Percentiles rank a stretch among this genome's conserved stretches.
phyloP scores from a whole-genome alignment of 805 yeast species.

The Cyberlindnera misumaiensis region DNA sequence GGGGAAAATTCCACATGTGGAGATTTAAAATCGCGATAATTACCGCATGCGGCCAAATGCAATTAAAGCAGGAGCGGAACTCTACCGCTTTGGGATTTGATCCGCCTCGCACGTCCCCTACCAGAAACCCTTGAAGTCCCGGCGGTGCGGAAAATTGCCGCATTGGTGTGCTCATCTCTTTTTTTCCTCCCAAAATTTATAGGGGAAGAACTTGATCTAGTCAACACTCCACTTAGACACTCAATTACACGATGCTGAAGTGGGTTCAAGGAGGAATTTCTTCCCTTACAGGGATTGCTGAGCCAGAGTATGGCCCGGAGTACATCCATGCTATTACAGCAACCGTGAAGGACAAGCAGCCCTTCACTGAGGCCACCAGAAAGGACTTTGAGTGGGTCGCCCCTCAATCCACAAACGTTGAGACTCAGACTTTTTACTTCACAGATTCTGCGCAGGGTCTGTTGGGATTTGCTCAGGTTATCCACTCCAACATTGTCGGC shows the following conservation, averaged over 20 bases:
- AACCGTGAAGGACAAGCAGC: slow-evolving; percentile 46
- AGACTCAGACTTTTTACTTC: slow-evolving; percentile 91
- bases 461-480: slow-evolving; percentile 87
- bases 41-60: too few species aligned
- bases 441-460: slow-evolving; percentile 53
- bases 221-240: background rate
- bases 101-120: too few species aligned
- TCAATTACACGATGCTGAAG: slow-evolving; percentile 45
- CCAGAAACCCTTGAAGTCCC: too few species aligned
- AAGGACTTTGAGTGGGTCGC: slow-evolving; percentile 70
- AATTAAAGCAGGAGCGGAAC: too few species aligned
- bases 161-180: background rate
- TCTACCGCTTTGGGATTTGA: too few species aligned
- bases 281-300: slow-evolving; percentile 96
- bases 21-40: too few species aligned
- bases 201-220: too few species aligned
- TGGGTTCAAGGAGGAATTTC: slow-evolving; percentile 84
- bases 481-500: slow-evolving; percentile 88
- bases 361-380: slow-evolving; percentile 50
- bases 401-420: slow-evolving; percentile 84
- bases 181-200: background rate
- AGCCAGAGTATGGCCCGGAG: slow-evolving; percentile 92
- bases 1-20: too few species aligned
- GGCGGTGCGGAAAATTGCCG: too few species aligned
- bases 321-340: slow-evolving; percentile 82